These are phyloP conservation scores for Phaffia australis DNA, from an alignment of 768 basidiomycete species.

Conservation along the genomic window DNA sequence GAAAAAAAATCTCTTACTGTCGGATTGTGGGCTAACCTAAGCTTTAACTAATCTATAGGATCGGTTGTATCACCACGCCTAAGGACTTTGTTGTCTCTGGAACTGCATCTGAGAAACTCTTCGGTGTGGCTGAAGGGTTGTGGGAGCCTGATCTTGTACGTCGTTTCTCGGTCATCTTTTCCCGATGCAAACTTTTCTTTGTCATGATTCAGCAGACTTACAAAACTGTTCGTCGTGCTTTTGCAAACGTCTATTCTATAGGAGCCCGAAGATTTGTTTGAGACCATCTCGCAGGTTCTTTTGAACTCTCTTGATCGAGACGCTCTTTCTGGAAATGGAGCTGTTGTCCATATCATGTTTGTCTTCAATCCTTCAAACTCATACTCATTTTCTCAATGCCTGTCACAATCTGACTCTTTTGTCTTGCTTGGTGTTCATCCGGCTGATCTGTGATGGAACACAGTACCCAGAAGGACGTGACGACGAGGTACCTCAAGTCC, in stretches of 20 bases:
- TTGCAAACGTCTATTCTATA: slow-evolving; percentile 19
- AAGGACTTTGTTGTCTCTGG: slow-evolving; percentile 90
- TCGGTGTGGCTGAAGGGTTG: slow-evolving; percentile 92
- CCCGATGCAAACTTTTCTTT: not conserved
- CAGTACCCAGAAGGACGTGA: slow-evolving; percentile 48
- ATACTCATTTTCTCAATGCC: not conserved
- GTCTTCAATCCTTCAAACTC: slow-evolving; percentile 33
- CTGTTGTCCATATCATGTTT: slow-evolving; percentile 88
- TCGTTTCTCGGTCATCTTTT: not conserved
- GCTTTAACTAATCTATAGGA: slow-evolving; percentile 28
- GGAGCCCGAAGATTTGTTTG: slow-evolving; percentile 92
- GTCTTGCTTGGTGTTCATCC: not conserved
- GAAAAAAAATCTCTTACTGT: not conserved
- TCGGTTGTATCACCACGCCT: slow-evolving; percentile 40
- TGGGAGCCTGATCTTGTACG: slow-evolving; percentile 86
- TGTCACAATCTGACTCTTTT: not conserved
- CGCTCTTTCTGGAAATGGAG: slow-evolving; percentile 95
- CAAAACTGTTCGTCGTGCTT: not conserved
- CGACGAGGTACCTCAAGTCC: slow-evolving; percentile 76
- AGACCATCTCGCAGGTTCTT: slow-evolving; percentile 93
- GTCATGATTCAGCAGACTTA: not conserved
- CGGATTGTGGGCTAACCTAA: not conserved
- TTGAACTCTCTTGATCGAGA: slow-evolving; percentile 92
- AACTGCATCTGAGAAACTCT: slow-evolving; percentile 81
- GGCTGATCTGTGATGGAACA: not conserved